These are phyloP conservation scores for Pleodorina starrii DNA, from an alignment of 139 green algal species.

Conservation along the genomic window DNA sequence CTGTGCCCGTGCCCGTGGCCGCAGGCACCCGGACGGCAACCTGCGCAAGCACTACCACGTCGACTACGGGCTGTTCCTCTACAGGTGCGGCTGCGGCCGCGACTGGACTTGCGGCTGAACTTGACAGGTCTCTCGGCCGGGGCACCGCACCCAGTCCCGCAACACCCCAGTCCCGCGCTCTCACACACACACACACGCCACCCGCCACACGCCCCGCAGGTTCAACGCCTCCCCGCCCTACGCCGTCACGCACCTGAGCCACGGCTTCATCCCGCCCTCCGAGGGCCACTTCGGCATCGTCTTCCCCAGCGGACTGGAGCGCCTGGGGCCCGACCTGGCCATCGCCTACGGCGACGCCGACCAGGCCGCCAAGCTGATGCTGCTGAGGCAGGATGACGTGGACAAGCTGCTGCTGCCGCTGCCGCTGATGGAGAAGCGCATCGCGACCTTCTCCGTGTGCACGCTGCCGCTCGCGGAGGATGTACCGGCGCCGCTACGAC, in stretches of 20 bases:
- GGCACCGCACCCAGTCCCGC: too few relatives aligned
- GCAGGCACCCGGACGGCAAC: not conserved
- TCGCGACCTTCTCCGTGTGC: conserved; percentile 8
- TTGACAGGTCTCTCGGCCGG: too few relatives aligned
- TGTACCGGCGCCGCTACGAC: not conserved
- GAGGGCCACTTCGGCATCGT: conserved; percentile 34
- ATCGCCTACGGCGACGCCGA: conserved; percentile 34
- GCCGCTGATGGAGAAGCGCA: not conserved
- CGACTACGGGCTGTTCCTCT: conserved; percentile 31
- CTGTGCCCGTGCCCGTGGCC: too few relatives aligned
- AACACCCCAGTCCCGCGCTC: too few relatives aligned
- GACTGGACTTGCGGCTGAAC: too few relatives aligned
- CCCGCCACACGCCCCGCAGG: too few relatives aligned
- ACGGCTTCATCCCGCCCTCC: conserved; percentile 32
- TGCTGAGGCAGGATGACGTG: not conserved
- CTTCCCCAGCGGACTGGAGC: conserved; percentile 22
- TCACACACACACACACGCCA: too few relatives aligned
- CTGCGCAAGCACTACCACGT: conserved; percentile 41
- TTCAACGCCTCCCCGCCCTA: conserved; percentile 23
- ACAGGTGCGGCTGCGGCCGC: too few relatives aligned
- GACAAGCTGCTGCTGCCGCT: conserved; percentile 35
- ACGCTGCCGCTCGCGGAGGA: conserved; percentile 4
- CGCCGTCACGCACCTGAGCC: conserved; percentile 28
- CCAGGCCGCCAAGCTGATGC: conserved; percentile 28
- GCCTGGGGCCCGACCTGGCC: not conserved